Percentiles rank a stretch among this genome's conserved stretches.
Conservation (phyloP, 805 yeast genomes). For the Candida ortonii region DNA sequence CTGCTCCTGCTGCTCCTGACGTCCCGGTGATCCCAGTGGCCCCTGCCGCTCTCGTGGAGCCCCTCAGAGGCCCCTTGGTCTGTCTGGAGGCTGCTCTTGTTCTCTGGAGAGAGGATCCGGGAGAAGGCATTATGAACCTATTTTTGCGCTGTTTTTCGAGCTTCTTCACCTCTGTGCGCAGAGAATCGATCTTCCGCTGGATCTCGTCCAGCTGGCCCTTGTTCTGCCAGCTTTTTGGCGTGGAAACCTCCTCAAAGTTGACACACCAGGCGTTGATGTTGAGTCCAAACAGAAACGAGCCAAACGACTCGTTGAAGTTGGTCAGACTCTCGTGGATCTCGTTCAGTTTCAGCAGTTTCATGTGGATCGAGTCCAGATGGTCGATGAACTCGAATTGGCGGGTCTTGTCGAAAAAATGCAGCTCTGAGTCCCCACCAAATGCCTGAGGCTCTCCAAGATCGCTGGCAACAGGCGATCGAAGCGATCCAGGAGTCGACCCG, state of each 20-base stretch:
- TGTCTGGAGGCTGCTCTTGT: constrained; percentile 2
- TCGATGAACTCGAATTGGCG: constrained; percentile 20
- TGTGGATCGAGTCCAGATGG: constrained; percentile 38
- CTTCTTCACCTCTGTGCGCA: constrained; percentile 14
- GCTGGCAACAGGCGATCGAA: constrained; percentile 7
- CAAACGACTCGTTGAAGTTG: constrained; percentile 73
- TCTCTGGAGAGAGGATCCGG: too few relatives aligned
- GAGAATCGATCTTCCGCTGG: constrained; percentile 16
- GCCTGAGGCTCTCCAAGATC: constrained; percentile 4
- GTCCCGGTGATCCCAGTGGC: too few relatives aligned
- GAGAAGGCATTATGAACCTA: constrained; percentile 27
- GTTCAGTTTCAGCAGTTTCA: constrained; percentile 55
- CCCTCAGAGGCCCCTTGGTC: constrained; percentile 1
- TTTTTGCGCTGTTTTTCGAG: constrained; percentile 13
- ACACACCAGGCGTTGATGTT: constrained; percentile 88
- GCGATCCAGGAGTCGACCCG: constrained; percentile 15
- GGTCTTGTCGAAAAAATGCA: constrained; percentile 23
- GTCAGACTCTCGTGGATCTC: constrained; percentile 59
- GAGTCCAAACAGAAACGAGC: constrained; percentile 69
- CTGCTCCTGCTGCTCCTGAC: too few relatives aligned
- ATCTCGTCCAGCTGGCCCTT: constrained; percentile 19
- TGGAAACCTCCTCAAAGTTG: constrained; percentile 48
- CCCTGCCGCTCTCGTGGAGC: too few relatives aligned
- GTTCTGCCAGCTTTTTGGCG: constrained; percentile 21
- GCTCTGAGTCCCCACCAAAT: constrained; percentile 12